Base-by-base conservation (phyloP, 2,329 filamentous ascomycete species). In the Fusarium sp. region DNA sequence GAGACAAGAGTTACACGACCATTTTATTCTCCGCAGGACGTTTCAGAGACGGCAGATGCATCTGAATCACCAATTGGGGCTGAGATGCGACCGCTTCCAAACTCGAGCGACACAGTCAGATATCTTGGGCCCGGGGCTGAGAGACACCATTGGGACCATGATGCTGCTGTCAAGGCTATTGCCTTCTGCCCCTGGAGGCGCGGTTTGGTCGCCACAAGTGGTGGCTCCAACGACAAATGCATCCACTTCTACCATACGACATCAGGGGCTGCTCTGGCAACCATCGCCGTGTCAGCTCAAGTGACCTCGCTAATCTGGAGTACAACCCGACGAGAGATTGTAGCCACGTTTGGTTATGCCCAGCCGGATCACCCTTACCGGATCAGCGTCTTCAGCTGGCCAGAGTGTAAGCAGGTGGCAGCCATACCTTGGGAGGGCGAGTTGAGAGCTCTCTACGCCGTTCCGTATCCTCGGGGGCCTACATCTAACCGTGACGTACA, bases 121-220 rank as follows among this genome's bases (percentile, higher is more conserved):
- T 83, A 85, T 27, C 82, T 94, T 29, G 84, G 84, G 3, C 78
- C 83, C 7, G 90, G 90, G 8, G 84, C 86, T 33, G 90, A 93
- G 77, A 92, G 89, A 76, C 91, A 97, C 80, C 88, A 88, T 35
- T 96, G 94, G 89, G 82, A 86, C 12, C 94, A 99, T 80, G 90
- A 90, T 29, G 96, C 96, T 1, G 96, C 96, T 3, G 93, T 98
- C 74, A 99, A 99, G 82, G 96, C 96, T 35, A 96, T 98, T 75
- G 95, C 96, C 2, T 98, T 98, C 82, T 97, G 96, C 72, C 96
- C 96, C 0, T 99, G 95, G 96, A 93, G 96, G 65, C 90, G 93
- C 27, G 93, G 92, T 5, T 87, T 99, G 6, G 83, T 99, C 42
- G 96, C 96, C 16, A 97, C 96, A 1, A 95, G 96, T 4, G 96